These are phyloP conservation scores for Diaporthe sp. DNA, from an alignment of 2,329 filamentous ascomycete genomes.

Conservation along the genomic window DNA sequence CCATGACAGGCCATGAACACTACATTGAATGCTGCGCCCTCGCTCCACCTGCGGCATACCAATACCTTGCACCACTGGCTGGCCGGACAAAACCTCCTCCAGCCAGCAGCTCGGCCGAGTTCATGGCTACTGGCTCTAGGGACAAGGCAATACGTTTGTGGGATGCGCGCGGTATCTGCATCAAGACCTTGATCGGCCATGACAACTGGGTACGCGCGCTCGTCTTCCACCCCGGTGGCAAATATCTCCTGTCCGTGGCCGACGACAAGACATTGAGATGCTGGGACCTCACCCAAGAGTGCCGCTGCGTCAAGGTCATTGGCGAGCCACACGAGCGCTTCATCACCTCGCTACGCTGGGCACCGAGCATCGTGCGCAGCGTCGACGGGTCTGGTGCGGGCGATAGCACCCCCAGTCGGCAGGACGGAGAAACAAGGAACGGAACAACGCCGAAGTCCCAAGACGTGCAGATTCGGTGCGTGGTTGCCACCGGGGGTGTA, in stretches of 20 bases:
- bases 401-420: constrained; percentile 46
- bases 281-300: constrained; percentile 93
- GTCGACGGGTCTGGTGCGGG: constrained; percentile 53
- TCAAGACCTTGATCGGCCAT: constrained; percentile 87
- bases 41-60: constrained; percentile 83
- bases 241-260: constrained; percentile 86
- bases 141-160: constrained; percentile 93
- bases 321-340: constrained; percentile 85
- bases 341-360: constrained; percentile 89
- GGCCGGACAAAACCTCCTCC: constrained; percentile 87
- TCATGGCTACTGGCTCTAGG: constrained; percentile 87
- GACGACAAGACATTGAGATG: constrained; percentile 94
- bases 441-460: constrained; percentile 61
- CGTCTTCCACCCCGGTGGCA: constrained; percentile 91
- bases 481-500: constrained; percentile 90
- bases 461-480: constrained; percentile 79
- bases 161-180: constrained; percentile 85
- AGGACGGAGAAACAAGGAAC: constrained; percentile 50
- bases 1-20: constrained; percentile 88
- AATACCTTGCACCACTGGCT: constrained; percentile 81
- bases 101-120: constrained; percentile 82
- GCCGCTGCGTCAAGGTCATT: constrained; percentile 87
- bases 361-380: constrained; percentile 75
- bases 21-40: constrained; percentile 87
- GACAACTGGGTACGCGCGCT: constrained; percentile 94